Base-by-base conservation (phyloP, 2,329 filamentous ascomycete species). In the Hymenoscyphus occultus region DNA sequence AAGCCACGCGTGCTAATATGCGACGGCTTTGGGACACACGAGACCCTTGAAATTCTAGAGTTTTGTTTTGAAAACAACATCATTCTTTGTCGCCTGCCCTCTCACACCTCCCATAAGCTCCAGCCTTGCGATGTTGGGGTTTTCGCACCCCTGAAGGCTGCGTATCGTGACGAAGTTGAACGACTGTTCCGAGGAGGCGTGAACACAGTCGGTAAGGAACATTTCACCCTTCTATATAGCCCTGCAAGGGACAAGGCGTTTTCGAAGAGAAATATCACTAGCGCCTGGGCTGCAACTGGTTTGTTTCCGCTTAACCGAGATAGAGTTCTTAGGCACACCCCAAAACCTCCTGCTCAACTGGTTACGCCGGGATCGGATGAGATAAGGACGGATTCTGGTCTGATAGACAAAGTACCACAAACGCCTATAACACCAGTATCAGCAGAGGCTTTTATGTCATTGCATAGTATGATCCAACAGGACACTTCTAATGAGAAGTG, bases 391-490 rank as follows among this genome's bases (percentile, higher is more conserved):
- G 39, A n/a, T 40, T 60, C 19, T 45, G 4, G 19, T 68, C 72
- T 70, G 40, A 61, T 74, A 56, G 70, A 72, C 59, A 19, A n/a
- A 45, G 39, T 45, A 3, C 31, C 14, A 54, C 66, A 69, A 69
- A 77, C 75, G 56, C 75, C 74, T 60, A 67, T 73, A 16, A 77
- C 67, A 61, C 72, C 67, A 61, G 69, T 69, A 64, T 69, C 68
- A 68, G 70, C 65, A 68, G 69, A 69, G 61, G 68, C 56, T 73
- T 22, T 65, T 31, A 56, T 60, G 56, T 65, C 64, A 64, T 63
- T 74, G 32, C 67, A 70, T 2, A 69, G 71, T 45, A 42, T 69
- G 31, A 74, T 73, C 45, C 63, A 72, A 63, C 62, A 65, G 51
- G 68, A 72, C 69, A 62, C 68, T 12, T 42, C 5, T 42, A 42